phyloP scores from a whole-genome alignment of 2,329 filamentous ascomycete species.

The Teratosphaeriaceae sp. region DNA sequence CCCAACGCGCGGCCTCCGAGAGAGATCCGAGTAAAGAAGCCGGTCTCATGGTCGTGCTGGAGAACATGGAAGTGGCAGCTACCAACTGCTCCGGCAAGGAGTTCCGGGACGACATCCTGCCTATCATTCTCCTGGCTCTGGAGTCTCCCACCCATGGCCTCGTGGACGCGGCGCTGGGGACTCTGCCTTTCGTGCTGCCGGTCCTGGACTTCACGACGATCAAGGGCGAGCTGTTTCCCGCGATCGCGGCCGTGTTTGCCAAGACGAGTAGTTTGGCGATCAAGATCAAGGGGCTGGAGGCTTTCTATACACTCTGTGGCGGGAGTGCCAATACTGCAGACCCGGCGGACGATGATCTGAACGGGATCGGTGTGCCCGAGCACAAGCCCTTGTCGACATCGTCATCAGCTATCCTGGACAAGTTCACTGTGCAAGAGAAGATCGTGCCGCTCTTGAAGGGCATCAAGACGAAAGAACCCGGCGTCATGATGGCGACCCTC shows the following conservation, averaged over 20 bases:
- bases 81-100: constrained; percentile 83
- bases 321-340: constrained; percentile 44
- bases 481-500: constrained; percentile 91
- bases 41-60: constrained; percentile 82
- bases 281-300: constrained; percentile 86
- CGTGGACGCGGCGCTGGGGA: constrained; percentile 76
- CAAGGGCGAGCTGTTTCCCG: constrained; percentile 93
- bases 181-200: constrained; percentile 72
- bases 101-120: constrained; percentile 92
- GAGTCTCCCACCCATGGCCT: constrained; percentile 85
- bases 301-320: constrained; percentile 83
- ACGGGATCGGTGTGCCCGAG: constrained; percentile 52
- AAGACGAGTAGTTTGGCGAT: constrained; percentile 91
- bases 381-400: constrained; percentile 43
- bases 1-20: constrained; percentile 46
- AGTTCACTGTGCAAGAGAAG: constrained; percentile 98
- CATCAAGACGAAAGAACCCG: constrained; percentile 97
- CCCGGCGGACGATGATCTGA: constrained; percentile 61
- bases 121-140: constrained; percentile 74
- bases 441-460: constrained; percentile 82
- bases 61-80: constrained; percentile 69
- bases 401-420: constrained; percentile 69
- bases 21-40: constrained; percentile 80
- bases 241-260: constrained; percentile 83
- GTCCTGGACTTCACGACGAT: constrained; percentile 93